These are phyloP conservation scores for Mycosarcoma mackinlayi DNA, from an alignment of 1,284 basidiomycete species.

Conservation along the genomic window DNA sequence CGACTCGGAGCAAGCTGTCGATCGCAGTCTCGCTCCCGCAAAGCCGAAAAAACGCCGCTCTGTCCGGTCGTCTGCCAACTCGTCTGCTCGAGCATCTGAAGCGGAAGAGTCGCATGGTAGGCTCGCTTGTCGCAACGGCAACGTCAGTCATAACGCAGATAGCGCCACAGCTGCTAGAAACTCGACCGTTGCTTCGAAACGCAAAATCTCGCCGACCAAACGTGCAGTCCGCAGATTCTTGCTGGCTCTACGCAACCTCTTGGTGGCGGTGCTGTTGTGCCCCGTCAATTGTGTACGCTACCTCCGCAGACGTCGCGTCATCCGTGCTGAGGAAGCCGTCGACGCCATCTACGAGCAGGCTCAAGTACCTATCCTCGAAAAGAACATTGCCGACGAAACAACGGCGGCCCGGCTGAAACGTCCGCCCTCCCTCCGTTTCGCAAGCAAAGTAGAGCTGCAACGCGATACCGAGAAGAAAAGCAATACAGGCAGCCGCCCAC, in stretches of 20 bases:
- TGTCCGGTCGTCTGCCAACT: constrained; percentile 11
- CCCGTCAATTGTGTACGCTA: constrained; percentile 39
- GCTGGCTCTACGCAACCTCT: constrained; percentile 27
- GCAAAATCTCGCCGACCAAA: constrained; percentile 6
- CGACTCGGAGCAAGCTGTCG: constrained; percentile 28
- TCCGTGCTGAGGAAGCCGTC: constrained; percentile 20
- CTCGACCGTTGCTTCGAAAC: background rate
- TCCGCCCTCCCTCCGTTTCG: constrained; percentile 25
- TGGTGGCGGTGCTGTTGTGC: constrained; percentile 27
- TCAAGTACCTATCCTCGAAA: constrained; percentile 37
- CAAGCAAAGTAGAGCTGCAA: constrained; percentile 3
- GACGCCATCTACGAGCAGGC: constrained; percentile 30
- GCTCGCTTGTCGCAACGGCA: constrained; percentile 16
- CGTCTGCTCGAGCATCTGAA: constrained; percentile 21
- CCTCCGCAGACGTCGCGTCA: constrained; percentile 11
- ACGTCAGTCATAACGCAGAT: background rate
- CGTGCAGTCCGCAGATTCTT: constrained; percentile 25
- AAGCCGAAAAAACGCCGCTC: constrained; percentile 17
- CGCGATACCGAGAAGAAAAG: constrained; percentile 20
- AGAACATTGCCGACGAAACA: constrained; percentile 7
- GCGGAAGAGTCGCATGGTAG: constrained; percentile 21
- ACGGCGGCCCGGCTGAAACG: background rate
- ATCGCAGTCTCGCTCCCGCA: constrained; percentile 26
- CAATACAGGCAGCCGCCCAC: constrained; percentile 7
- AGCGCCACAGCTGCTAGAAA: background rate